phyloP scores from a whole-genome alignment of 2,329 filamentous ascomycete species.

The Mycosphaerella sp. region DNA sequence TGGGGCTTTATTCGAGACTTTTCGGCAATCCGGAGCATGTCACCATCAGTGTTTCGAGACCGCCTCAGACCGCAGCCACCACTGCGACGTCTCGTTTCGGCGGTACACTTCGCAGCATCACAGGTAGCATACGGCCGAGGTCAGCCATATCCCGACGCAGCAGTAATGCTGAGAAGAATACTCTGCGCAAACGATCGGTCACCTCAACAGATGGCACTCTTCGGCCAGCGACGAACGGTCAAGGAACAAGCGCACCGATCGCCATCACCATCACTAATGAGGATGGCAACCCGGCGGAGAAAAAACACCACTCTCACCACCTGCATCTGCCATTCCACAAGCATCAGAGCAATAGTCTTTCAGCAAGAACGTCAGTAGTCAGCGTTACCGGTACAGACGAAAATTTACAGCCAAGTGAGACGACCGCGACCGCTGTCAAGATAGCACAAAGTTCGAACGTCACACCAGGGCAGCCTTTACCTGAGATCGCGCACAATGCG shows the following conservation, averaged over 20 bases:
- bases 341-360: constrained; percentile 10
- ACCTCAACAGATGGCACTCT: constrained; percentile 22
- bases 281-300: constrained; percentile 35
- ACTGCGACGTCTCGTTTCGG: constrained; percentile 26
- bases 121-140: constrained; percentile 61
- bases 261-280: constrained; percentile 73
- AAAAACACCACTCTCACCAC: constrained; percentile 35
- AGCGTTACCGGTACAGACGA: constrained; percentile 11
- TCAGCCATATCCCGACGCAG: constrained; percentile 25
- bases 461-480: constrained; percentile 33
- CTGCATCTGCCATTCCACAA: constrained; percentile 33
- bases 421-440: constrained; percentile 5
- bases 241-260: constrained; percentile 46
- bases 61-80: constrained; percentile 45
- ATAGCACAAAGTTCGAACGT: constrained; percentile 4
- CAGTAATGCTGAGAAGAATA: constrained; percentile 41
- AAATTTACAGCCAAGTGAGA: constrained; percentile 15
- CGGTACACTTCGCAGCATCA: constrained; percentile 46
- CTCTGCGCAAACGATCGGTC: constrained; percentile 21
- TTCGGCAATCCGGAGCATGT: constrained; percentile 59
- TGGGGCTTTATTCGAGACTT: constrained; percentile 73
- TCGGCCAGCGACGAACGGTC: constrained; percentile 15
- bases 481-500: constrained; percentile 38
- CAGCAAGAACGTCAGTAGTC: constrained; percentile 12
- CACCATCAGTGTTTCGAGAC: constrained; percentile 26